Conservation (phyloP, 257 asterid genomes). For the Salvia hispanica region DNA sequence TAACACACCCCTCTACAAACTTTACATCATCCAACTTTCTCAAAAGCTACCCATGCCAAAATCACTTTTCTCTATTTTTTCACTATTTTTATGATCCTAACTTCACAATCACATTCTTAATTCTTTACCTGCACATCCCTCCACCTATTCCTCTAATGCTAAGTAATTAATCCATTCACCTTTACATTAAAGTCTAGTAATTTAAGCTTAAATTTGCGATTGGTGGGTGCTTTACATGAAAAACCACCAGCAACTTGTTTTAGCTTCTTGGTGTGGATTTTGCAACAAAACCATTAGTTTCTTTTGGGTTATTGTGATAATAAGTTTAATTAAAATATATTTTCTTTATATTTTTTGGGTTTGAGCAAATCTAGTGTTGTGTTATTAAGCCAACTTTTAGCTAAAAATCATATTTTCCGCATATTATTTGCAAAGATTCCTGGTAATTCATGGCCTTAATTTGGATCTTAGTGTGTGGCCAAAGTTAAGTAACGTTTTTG, state of each 20-base stretch:
- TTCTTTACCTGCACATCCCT: slow-evolving; percentile 4
- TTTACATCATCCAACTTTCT: slow-evolving; percentile 53
- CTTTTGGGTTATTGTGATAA: slow-evolving; percentile 9
- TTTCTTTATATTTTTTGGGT: slow-evolving; percentile 10
- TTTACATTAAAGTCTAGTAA: neutral
- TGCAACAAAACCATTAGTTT: slow-evolving; percentile 28
- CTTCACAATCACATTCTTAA: neutral
- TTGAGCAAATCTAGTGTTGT: neutral
- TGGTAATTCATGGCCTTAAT: neutral
- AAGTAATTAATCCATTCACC: neutral
- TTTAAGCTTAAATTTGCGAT: slow-evolving; percentile 29
- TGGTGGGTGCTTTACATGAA: slow-evolving; percentile 15
- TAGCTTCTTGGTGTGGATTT: slow-evolving; percentile 44
- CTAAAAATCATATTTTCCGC: neutral
- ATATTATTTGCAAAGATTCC: neutral
- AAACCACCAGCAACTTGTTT: slow-evolving; percentile 18
- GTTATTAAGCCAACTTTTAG: slow-evolving; percentile 27
- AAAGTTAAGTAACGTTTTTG: neutral
- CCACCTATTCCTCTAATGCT: slow-evolving; percentile 1
- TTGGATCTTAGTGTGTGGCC: slow-evolving; percentile 11
- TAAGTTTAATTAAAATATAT: neutral
- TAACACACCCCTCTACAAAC: slow-evolving; percentile 45
- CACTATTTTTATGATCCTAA: neutral
- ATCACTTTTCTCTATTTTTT: slow-evolving; percentile 7
- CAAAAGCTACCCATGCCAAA: slow-evolving; percentile 39